These are phyloP conservation scores for Lenwebbia sp. DNA, from an alignment of 345 rosid species.

Conservation along the genomic window DNA sequence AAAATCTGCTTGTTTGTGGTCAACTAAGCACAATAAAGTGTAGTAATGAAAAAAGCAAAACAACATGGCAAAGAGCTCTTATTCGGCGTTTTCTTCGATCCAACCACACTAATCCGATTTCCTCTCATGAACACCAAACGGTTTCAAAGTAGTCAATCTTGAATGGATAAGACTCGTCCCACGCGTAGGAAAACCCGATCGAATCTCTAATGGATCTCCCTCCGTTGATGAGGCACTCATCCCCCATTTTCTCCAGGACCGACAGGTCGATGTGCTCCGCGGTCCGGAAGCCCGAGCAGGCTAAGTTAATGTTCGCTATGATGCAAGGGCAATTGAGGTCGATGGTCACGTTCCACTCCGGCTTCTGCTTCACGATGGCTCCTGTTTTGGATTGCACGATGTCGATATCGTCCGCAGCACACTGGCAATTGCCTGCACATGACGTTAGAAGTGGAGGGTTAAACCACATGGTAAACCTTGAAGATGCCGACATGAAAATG, in stretches of 20 bases:
- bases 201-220: not conserved
- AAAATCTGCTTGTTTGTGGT: too few species aligned
- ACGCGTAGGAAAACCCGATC: conserved; percentile 1
- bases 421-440: conserved; percentile 1
- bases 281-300: conserved; percentile 4
- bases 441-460: too few species aligned
- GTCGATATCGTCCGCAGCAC: not conserved
- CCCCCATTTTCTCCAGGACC: not conserved
- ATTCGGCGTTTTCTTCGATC: not conserved
- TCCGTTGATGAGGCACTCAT: conserved; percentile 1
- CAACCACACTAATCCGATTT: not conserved
- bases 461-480: too few species aligned
- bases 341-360: conserved; percentile 3
- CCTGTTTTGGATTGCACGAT: not conserved
- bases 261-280: not conserved
- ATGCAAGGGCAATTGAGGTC: not conserved
- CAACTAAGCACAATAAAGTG: too few species aligned
- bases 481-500: too few species aligned
- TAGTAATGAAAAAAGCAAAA: too few species aligned
- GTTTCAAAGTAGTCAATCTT: not conserved
- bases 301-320: not conserved
- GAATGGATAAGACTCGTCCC: not conserved
- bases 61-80: not conserved
- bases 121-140: not conserved
- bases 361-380: not conserved